A percentile compares a stretch with the other conserved stretches of the same genome.
Conservation (phyloP, 78 protist genomes). For the Anaeramoeba flamelloides region DNA sequence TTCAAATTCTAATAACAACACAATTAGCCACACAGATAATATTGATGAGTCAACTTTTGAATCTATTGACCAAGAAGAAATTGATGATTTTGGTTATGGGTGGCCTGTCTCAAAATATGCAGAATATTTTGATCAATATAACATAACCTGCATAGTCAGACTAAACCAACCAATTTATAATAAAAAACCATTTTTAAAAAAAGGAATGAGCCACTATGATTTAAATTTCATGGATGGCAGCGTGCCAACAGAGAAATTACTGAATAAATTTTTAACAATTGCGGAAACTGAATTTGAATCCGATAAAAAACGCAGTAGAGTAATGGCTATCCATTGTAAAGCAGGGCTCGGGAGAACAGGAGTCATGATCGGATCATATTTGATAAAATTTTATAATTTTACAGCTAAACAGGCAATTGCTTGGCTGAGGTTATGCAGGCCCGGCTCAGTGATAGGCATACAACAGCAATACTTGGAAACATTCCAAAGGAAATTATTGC, state of each 20-base stretch:
- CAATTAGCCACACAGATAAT: too few relatives aligned
- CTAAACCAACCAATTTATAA: not conserved
- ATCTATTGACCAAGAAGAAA: not conserved
- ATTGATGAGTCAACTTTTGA: not conserved
- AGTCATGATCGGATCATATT: too few relatives aligned
- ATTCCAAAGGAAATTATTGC: too few relatives aligned
- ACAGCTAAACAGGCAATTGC: too few relatives aligned
- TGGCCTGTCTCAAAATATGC: not conserved
- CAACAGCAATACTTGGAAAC: too few relatives aligned
- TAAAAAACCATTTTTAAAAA: not conserved
- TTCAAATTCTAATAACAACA: too few relatives aligned
- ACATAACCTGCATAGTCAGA: not conserved
- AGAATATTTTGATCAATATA: not conserved
- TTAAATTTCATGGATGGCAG: not conserved
- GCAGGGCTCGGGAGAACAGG: too few relatives aligned
- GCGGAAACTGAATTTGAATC: not conserved
- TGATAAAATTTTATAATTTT: too few relatives aligned
- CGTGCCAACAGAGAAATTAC: not conserved
- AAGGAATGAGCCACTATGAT: not conserved
- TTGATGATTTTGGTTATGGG: too few relatives aligned
- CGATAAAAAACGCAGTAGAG: not conserved
- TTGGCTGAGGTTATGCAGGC: too few relatives aligned
- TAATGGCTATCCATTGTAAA: not conserved
- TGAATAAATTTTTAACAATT: not conserved
- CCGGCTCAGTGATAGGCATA: too few relatives aligned